phyloP scores from a whole-genome alignment of 1,284 basidiomycete species.

The Microbotryum saponariae region DNA sequence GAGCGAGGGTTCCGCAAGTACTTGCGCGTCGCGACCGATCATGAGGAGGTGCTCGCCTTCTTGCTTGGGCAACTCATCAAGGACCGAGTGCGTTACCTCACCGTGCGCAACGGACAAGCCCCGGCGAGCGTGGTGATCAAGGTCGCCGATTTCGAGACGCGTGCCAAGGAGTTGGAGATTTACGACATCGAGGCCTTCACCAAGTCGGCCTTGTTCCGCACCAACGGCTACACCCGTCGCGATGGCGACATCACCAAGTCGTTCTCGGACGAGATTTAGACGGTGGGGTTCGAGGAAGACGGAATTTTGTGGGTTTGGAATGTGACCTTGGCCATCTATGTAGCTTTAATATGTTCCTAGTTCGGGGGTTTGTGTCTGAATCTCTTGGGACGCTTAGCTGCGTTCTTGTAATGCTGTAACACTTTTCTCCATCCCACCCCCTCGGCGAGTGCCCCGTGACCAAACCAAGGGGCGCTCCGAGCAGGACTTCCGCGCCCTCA shows the following conservation, averaged over 20 bases:
- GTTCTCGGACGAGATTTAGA: constrained; percentile 3
- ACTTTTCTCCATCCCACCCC: no score
- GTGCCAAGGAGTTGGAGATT: constrained; percentile 91
- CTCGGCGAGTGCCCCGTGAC: no score
- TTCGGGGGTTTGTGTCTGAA: no score
- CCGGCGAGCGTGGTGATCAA: constrained; percentile 65
- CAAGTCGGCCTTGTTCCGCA: constrained; percentile 69
- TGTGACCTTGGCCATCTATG: no score
- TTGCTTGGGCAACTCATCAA: constrained; percentile 90
- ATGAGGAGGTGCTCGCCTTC: constrained; percentile 92
- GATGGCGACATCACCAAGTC: constrained; percentile 4
- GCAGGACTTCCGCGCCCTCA: no score
- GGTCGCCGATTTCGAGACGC: constrained; percentile 68
- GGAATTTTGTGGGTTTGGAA: no score
- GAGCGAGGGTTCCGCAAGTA: constrained; percentile 77
- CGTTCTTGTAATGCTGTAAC: no score
- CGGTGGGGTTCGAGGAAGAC: no score
- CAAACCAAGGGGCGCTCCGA: no score
- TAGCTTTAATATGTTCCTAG: no score
- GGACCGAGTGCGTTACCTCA: constrained; percentile 79
- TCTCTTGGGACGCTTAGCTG: no score
- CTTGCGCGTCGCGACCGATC: constrained; percentile 80
- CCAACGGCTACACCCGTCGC: constrained; percentile 72
- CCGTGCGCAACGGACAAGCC: constrained; percentile 61
- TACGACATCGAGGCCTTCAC: constrained; percentile 83